Conservation (phyloP, 177 flowering plant species). For the Vitis hybrid region DNA sequence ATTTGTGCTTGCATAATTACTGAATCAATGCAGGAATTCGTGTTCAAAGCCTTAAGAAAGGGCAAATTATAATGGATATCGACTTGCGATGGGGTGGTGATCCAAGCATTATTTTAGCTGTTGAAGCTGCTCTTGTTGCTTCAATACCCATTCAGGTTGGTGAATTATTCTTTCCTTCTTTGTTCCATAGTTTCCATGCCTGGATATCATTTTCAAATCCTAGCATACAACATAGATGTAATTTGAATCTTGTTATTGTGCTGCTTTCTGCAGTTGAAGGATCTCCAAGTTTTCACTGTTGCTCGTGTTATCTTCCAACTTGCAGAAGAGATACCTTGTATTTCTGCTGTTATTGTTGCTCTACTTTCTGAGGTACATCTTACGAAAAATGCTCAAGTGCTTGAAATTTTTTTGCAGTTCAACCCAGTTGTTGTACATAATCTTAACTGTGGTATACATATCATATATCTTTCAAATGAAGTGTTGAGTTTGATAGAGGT, state of each 20-base stretch:
- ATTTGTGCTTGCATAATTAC: slow-evolving; percentile 14
- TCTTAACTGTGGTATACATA: too few relatives aligned
- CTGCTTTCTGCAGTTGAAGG: slow-evolving; percentile 71
- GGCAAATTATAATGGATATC: slow-evolving; percentile 97
- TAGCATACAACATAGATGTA: background rate
- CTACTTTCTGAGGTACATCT: slow-evolving; percentile 82
- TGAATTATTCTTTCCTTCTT: slow-evolving; percentile 3
- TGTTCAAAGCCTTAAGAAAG: slow-evolving; percentile 89
- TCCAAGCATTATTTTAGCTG: slow-evolving; percentile 88
- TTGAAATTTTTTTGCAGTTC: too few relatives aligned
- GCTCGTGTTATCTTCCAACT: slow-evolving; percentile 96
- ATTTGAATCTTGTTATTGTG: background rate
- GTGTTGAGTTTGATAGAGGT: too few relatives aligned
- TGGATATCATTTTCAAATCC: background rate
- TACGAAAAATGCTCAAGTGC: too few relatives aligned
- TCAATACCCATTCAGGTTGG: slow-evolving; percentile 94
- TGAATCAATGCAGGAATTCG: slow-evolving; percentile 65
- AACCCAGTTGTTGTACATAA: background rate
- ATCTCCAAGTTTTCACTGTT: slow-evolving; percentile 95
- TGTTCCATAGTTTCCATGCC: background rate
- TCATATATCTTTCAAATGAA: too few relatives aligned
- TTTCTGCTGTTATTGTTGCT: slow-evolving; percentile 98
- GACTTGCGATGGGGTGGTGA: slow-evolving; percentile 99
- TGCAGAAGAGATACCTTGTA: slow-evolving; percentile 96
- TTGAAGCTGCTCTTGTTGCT: slow-evolving; percentile 95